A percentile compares a stretch with the other conserved stretches of the same genome.
phyloP scores from a whole-genome alignment of 2,329 filamentous ascomycete genomes.

The Phyllosticta paracitricarpa region DNA sequence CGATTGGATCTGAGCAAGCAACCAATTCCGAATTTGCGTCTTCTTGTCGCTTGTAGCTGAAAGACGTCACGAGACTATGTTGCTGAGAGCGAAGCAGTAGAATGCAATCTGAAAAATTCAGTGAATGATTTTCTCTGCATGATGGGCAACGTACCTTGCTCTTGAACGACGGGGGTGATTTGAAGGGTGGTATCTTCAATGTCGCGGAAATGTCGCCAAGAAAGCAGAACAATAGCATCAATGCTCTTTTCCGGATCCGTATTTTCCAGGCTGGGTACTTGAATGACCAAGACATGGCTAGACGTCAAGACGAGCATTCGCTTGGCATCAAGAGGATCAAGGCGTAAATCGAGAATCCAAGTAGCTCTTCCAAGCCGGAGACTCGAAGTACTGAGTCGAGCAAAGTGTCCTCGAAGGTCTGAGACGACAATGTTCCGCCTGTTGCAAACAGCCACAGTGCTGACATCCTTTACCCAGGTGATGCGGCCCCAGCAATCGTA shows the following conservation, averaged over 20 bases:
- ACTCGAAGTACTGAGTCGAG: constrained; percentile 17
- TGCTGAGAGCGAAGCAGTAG: constrained; percentile 25
- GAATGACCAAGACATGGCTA: constrained; percentile 41
- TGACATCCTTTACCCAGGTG: constrained; percentile 38
- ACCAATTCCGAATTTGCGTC: constrained; percentile 1
- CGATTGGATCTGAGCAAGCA: constrained; percentile 20
- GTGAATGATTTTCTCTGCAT: neutral
- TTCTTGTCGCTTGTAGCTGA: constrained; percentile 16
- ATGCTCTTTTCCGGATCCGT: constrained; percentile 11
- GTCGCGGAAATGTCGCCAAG: constrained; percentile 46
- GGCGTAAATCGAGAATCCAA: constrained; percentile 50
- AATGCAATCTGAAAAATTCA: constrained; percentile 16
- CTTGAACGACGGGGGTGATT: constrained; percentile 19
- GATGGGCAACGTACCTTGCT: constrained; percentile 20
- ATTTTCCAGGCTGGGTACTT: constrained; percentile 26
- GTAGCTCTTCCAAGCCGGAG: constrained; percentile 19
- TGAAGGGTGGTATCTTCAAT: constrained; percentile 43
- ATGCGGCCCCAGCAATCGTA: constrained; percentile 43
- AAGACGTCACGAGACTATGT: constrained; percentile 22
- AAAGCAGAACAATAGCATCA: constrained; percentile 29
- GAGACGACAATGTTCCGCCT: constrained; percentile 30
- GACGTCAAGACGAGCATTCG: constrained; percentile 53
- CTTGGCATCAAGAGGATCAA: constrained; percentile 36
- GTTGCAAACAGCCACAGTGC: constrained; percentile 44
- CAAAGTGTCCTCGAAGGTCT: constrained; percentile 20